phyloP scores from a whole-genome alignment of 805 yeast species.

The Candida coquimbonensis region DNA sequence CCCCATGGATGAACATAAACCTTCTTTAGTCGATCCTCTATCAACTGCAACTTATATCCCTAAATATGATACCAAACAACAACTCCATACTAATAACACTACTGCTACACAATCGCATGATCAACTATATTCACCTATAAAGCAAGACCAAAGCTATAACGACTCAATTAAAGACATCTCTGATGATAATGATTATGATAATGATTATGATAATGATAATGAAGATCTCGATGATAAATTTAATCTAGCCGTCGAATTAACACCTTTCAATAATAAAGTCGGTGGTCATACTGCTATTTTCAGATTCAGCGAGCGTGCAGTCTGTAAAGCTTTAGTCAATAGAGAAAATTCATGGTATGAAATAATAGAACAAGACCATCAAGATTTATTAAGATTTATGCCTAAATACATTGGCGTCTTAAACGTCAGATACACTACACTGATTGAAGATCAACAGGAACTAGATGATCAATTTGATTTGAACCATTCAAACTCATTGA shows the following conservation, averaged over 20 bases:
- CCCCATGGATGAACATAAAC: neutral
- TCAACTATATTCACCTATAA: too few relatives aligned
- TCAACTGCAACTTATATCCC: constrained; percentile 70
- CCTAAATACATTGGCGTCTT: constrained; percentile 92
- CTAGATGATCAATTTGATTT: too few relatives aligned
- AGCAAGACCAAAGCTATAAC: too few relatives aligned
- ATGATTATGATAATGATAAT: constrained; percentile 2
- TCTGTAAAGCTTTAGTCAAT: constrained; percentile 86
- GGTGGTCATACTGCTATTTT: constrained; percentile 99
- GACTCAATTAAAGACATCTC: constrained; percentile 1
- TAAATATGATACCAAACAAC: constrained; percentile 38
- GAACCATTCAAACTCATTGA: constrained; percentile 1
- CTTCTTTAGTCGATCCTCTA: constrained; percentile 42
- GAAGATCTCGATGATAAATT: constrained; percentile 31
- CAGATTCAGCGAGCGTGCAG: constrained; percentile 84
- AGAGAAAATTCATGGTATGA: constrained; percentile 92
- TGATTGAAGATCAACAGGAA: constrained; percentile 18
- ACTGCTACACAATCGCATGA: too few relatives aligned
- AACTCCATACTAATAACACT: too few relatives aligned
- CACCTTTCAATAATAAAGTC: constrained; percentile 88
- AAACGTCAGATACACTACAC: constrained; percentile 66
- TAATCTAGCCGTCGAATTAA: constrained; percentile 78
- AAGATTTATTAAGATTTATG: constrained; percentile 75
- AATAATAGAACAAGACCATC: constrained; percentile 70
- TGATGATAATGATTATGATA: neutral